Percentiles rank a stretch among this genome's conserved stretches.
These are phyloP conservation scores for barley (Hordeum vulgare) DNA, from an alignment of 176 grass and related monocot species.

Conservation along the genomic window MorexV3_pseudomolecules_assembly NC_058520.1:535298530-535299029, in stretches of 20 bases:
- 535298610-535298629: not conserved
- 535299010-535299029: slow-evolving; percentile 54
- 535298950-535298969: slow-evolving; percentile 58
- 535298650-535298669: not conserved
- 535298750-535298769: slow-evolving; percentile 14
- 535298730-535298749: not conserved
- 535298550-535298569: not conserved
- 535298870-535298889: slow-evolving; percentile 18
- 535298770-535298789: slow-evolving; percentile 22
- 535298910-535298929: slow-evolving; percentile 56
- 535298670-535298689: not conserved
- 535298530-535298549: not conserved
- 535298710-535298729: not conserved
- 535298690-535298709: not conserved
- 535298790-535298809: slow-evolving; percentile 22
- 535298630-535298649: not conserved
- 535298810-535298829: slow-evolving; percentile 34
- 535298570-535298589: not conserved
- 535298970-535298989: slow-evolving; percentile 50
- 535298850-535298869: slow-evolving; percentile 28
- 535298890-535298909: slow-evolving; percentile 63
- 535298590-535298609: not conserved
- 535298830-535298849: slow-evolving; percentile 56
- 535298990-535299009: slow-evolving; percentile 53
- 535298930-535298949: not conserved